These are phyloP conservation scores for Metschnikowia aberdeeniae DNA, from an alignment of 805 yeast species.

Conservation along the genomic window DNA sequence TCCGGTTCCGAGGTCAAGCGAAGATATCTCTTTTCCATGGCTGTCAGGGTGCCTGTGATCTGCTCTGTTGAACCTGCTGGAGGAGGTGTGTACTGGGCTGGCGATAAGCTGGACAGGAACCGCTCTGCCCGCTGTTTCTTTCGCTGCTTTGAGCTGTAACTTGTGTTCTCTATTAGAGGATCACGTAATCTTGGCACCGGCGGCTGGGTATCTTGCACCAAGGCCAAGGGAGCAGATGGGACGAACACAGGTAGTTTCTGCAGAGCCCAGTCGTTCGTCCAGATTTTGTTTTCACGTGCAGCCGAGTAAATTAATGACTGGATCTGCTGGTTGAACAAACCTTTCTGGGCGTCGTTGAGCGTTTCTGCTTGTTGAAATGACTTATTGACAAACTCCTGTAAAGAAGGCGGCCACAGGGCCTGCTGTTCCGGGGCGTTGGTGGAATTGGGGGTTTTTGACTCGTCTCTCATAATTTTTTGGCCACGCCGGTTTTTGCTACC, in stretches of 20 bases:
- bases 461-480: constrained; percentile 1
- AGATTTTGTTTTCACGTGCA: constrained; percentile 37
- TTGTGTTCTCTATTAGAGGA: neutral
- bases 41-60: constrained; percentile 59
- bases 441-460: neutral
- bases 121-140: constrained; percentile 46
- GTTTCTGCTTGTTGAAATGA: constrained; percentile 40
- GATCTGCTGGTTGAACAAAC: constrained; percentile 46
- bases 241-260: constrained; percentile 48
- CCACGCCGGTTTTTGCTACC: constrained; percentile 5
- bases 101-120: constrained; percentile 28
- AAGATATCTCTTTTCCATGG: constrained; percentile 72
- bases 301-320: constrained; percentile 49
- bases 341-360: constrained; percentile 32
- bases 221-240: constrained; percentile 5
- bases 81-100: constrained; percentile 2
- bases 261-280: constrained; percentile 50
- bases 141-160: constrained; percentile 28
- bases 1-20: constrained; percentile 90
- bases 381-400: constrained; percentile 47
- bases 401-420: constrained; percentile 50
- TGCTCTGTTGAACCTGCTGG: constrained; percentile 17
- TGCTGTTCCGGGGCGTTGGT: neutral
- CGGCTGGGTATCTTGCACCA: constrained; percentile 11
- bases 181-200: neutral